A percentile compares a stretch with the other conserved stretches of the same genome.
These are phyloP conservation scores for Colletotrichum lini DNA, from an alignment of 2,329 filamentous ascomycete genomes.

Conservation along the genomic window DNA sequence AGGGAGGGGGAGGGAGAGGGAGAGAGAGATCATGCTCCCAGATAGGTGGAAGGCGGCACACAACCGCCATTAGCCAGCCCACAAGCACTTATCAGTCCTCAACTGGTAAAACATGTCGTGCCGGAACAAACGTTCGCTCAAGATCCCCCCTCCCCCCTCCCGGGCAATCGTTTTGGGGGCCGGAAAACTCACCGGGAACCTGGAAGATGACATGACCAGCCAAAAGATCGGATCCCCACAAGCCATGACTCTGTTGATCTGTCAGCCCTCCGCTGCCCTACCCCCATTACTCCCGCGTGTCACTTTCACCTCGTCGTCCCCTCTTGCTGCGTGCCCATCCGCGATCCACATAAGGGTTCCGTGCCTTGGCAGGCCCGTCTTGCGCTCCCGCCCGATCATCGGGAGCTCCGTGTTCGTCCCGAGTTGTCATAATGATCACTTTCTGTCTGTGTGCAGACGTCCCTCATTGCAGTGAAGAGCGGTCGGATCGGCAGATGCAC, in stretches of 20 bases:
- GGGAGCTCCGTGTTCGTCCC: conserved; percentile 6
- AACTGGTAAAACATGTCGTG: too few relatives aligned
- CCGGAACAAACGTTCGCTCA: not conserved
- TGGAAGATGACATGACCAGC: not conserved
- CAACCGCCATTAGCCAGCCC: too few relatives aligned
- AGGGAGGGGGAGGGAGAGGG: too few relatives aligned
- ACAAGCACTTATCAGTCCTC: too few relatives aligned
- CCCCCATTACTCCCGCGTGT: not conserved
- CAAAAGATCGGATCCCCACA: not conserved
- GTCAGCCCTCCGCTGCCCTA: not conserved
- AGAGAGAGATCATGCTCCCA: too few relatives aligned
- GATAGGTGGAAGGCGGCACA: too few relatives aligned
- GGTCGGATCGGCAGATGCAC: not conserved
- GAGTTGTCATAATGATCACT: not conserved
- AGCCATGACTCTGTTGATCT: not conserved
- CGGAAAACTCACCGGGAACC: not conserved
- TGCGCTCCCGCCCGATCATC: not conserved
- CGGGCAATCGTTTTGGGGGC: not conserved
- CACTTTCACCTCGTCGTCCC: not conserved
- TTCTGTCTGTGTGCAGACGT: not conserved
- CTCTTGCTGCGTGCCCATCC: not conserved
- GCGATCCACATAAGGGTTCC: not conserved
- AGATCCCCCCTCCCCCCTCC: not conserved
- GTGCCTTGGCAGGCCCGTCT: conserved; percentile 7
- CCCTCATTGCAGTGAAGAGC: not conserved